These are phyloP conservation scores for Cutaneotrichosporon sp. DNA, from an alignment of 1,284 basidiomycete species.

Conservation along the genomic window DNA sequence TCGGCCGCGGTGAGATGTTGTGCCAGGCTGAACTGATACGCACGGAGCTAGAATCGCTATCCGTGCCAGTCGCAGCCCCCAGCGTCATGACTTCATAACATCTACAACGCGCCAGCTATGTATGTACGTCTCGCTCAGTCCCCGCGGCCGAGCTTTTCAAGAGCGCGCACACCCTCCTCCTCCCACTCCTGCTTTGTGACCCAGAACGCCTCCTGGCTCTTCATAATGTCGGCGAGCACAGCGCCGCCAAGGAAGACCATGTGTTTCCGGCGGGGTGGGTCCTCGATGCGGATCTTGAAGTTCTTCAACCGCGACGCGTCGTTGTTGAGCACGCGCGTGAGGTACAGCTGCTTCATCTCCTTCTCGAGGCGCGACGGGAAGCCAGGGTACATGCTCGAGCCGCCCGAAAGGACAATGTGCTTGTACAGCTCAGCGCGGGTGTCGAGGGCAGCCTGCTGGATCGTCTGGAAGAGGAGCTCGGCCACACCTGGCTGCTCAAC, in stretches of 20 bases:
- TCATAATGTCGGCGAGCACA: slow-evolving; percentile 97
- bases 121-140: slow-evolving; percentile 32
- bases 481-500: slow-evolving; percentile 96
- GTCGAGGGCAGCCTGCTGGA: slow-evolving; percentile 89
- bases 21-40: not conserved
- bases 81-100: slow-evolving; percentile 11
- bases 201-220: slow-evolving; percentile 91
- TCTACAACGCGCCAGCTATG: slow-evolving; percentile 10
- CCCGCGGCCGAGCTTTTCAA: slow-evolving; percentile 70
- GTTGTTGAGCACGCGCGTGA: slow-evolving; percentile 82
- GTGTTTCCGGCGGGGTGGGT: slow-evolving; percentile 95
- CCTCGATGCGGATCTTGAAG: slow-evolving; percentile 99
- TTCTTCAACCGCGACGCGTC: slow-evolving; percentile 85
- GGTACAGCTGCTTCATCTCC: slow-evolving; percentile 98
- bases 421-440: slow-evolving; percentile 91
- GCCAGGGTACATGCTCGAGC: slow-evolving; percentile 98
- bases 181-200: slow-evolving; percentile 89
- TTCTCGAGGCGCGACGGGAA: slow-evolving; percentile 95
- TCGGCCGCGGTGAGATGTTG: no score
- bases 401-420: slow-evolving; percentile 95
- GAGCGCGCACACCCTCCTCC: slow-evolving; percentile 74
- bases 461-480: slow-evolving; percentile 95
- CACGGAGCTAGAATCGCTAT: not conserved
- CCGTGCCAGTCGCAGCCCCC: not conserved
- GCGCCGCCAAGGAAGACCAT: slow-evolving; percentile 99